Percentiles rank a stretch among this genome's conserved stretches.
Conservation (phyloP, 2,329 filamentous ascomycete genomes). For the Fonsecaea monophora region DNA sequence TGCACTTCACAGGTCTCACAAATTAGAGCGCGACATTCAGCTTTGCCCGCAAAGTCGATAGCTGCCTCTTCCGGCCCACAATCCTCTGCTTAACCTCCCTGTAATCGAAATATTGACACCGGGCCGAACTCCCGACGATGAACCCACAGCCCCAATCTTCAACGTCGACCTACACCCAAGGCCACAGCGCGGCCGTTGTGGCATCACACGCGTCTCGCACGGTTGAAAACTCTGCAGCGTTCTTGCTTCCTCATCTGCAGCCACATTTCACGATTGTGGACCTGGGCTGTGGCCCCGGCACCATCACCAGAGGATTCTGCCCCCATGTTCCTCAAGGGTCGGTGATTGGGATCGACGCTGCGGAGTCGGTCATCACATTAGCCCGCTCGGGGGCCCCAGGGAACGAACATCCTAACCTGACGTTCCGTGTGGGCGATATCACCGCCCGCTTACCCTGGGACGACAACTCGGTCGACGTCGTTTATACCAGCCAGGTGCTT, state of each 20-base stretch:
- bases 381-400: constrained; percentile 42
- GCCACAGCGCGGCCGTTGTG: constrained; percentile 31
- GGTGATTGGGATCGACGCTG: constrained; percentile 47
- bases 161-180: constrained; percentile 27
- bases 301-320: constrained; percentile 51
- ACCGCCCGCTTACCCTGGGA: constrained; percentile 48
- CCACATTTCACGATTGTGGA: constrained; percentile 49
- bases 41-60: not conserved
- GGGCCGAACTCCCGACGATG: not conserved
- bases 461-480: constrained; percentile 62
- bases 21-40: not conserved
- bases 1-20: not conserved
- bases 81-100: too few relatives aligned
- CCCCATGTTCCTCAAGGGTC: constrained; percentile 46
- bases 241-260: constrained; percentile 47
- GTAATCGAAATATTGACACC: not conserved
- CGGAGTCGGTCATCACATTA: constrained; percentile 41
- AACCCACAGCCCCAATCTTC: constrained; percentile 1
- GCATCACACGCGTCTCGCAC: constrained; percentile 39
- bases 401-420: constrained; percentile 43
- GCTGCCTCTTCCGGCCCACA: too few relatives aligned
- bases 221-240: constrained; percentile 47
- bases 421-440: constrained; percentile 49
- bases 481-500: constrained; percentile 65
- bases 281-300: constrained; percentile 52